A percentile compares a stretch with the other conserved stretches of the same genome.
Conservation (phyloP, 1,284 basidiomycete species). For the Puccinia hordei region DNA sequence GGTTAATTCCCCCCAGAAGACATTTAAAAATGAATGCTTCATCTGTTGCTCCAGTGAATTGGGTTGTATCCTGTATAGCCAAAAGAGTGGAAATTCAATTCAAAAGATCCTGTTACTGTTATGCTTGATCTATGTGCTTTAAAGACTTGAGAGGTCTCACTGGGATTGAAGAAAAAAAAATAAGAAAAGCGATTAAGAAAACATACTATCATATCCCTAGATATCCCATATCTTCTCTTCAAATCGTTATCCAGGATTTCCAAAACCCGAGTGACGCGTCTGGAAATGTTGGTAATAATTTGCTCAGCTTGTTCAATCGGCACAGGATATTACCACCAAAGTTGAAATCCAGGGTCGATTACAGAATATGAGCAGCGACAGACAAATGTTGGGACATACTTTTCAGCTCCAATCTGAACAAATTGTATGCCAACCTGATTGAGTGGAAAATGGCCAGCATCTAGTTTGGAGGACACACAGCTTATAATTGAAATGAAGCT, state of each 20-base stretch:
- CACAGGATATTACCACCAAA: background rate
- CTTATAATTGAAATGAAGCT: constrained; percentile 65
- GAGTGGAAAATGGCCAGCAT: constrained; percentile 64
- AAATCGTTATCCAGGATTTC: constrained; percentile 32
- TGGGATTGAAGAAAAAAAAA: background rate
- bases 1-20: constrained; percentile 37
- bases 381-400: background rate
- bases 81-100: background rate
- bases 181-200: no score
- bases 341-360: background rate
- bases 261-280: constrained; percentile 16
- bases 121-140: no score
- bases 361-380: no score
- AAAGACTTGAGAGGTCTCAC: background rate
- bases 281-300: background rate
- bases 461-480: constrained; percentile 63
- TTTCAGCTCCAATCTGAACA: constrained; percentile 62
- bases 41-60: constrained; percentile 4
- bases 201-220: constrained; percentile 36
- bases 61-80: background rate
- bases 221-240: constrained; percentile 10
- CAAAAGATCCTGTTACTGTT: background rate
- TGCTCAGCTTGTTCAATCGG: background rate
- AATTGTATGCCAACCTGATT: constrained; percentile 66
- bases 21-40: constrained; percentile 21